Base-by-base conservation (phyloP, 2,329 filamentous ascomycete genomes). In the Fusarium anthophilum region DNA sequence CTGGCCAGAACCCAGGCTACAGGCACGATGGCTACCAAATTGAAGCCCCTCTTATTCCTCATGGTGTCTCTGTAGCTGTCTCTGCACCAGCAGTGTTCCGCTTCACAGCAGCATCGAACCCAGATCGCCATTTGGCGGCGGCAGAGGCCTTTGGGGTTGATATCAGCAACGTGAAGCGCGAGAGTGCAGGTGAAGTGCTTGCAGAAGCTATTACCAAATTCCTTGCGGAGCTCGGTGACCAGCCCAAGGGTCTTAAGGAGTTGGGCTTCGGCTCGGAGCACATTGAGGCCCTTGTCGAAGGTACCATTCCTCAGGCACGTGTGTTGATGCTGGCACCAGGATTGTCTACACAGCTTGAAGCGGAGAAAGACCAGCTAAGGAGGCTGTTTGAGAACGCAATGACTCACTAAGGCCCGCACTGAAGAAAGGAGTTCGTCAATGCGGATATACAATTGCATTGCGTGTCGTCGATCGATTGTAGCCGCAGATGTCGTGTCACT, bases 11-110 rank as follows among this genome's bases (percentile, higher is more conserved):
- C 81, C 94, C 94, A 24, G 83, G 93, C 10, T 98, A 98, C 84
- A 91, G 91, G 78, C 96, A 99, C 81, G 83, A 88, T 0, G 96
- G 96, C n/a, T 99, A 99, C 82, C 86, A 92, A 5, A 91, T 97
- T 13, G 83, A 90, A 32, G 81, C 88, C 37, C 91, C 93, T 15
- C 93, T 99, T 78, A 98, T 99, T 79, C 96, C 96, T 0, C 96
- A 99, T 82, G 96, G 96, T 60, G 96, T 99, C 30, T 96, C 93
- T 3, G 96, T 99, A 3, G 96, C 95, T 7, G 96, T 98, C 12
- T 96, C 94, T 1, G 94, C 96, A 0, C 96, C 96, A 0, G 93
- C 96, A 2, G 96, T 98, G 3, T 99, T 98, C 89, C 91, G 90
- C 37, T 98, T 98, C 84, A 99, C 96, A 0, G 96, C 88, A 0